Conservation (phyloP, 768 basidiomycete species). For the Tricholoma bakamatsutake region DNA sequence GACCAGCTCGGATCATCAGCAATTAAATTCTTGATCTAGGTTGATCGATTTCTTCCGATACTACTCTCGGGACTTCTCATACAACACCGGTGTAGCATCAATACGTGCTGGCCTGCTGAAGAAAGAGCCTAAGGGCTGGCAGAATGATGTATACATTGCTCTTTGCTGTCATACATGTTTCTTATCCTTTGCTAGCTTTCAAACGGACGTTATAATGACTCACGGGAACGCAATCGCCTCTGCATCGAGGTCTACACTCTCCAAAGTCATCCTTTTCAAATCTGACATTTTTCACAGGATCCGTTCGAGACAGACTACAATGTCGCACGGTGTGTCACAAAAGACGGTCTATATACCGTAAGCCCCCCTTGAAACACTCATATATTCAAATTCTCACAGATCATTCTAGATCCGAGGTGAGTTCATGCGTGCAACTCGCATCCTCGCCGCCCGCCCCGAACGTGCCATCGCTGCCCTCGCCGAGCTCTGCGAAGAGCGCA, state of each 20-base stretch:
- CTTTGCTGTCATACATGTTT: neutral
- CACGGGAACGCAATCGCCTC: conserved; percentile 86
- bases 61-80: conserved; percentile 89
- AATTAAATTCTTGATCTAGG: conserved; percentile 33
- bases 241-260: conserved; percentile 77
- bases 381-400: conserved; percentile 6
- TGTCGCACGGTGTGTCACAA: conserved; percentile 93
- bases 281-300: conserved; percentile 53
- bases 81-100: conserved; percentile 87
- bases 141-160: conserved; percentile 67
- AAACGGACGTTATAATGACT: conserved; percentile 52
- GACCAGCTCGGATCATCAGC: neutral
- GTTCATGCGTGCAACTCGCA: conserved; percentile 92
- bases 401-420: conserved; percentile 84
- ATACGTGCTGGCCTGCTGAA: conserved; percentile 84
- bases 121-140: conserved; percentile 94
- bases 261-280: neutral
- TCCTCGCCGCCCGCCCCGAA: conserved; percentile 73
- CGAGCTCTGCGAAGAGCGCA: conserved; percentile 88
- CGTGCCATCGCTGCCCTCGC: conserved; percentile 78
- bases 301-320: conserved; percentile 97
- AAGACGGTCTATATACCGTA: conserved; percentile 93
- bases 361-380: conserved; percentile 16
- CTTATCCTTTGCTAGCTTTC: conserved; percentile 32
- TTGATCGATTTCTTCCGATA: conserved; percentile 98